Evolutionary conservation across 2,329 filamentous ascomycete genomes (phyloP), one percentile per base, ranked within the genome.

Genomic region (Myriangium duriaei): DNA sequence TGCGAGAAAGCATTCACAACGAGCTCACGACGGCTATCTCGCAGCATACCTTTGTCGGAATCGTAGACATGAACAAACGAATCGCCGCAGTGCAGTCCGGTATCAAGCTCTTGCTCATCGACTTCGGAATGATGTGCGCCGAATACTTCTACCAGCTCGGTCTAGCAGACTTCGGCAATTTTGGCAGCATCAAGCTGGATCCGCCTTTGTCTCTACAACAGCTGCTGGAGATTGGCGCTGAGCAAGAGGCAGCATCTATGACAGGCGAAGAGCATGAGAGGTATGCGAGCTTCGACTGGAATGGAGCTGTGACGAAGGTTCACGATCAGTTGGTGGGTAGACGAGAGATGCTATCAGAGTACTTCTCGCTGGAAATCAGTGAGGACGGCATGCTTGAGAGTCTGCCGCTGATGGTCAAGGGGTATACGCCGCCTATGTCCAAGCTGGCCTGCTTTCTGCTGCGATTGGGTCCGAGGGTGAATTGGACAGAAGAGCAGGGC

Each of bases 71-170:
- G 51, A 73, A 71, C 29, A 79, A 85, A 34, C 81, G 91, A 9
- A 74, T 98, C 10, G 87, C 79, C n/a, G 86, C 91, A 11, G 81
- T 98, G 26, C 91, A 98, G 60, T 79, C 83, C 24, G 91, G 88
- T 11, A 81, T 96, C 6, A 93, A 87, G 55, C 71, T 98, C 5
- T 95, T 82, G 57, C 72, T 98, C 14, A 70, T 98, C 37, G 91
- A 98, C 59, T 98, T 98, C 53, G 91, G 86, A 9, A 77, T 88
- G 55, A 65, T 82, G 1, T 82, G 59, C 56, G 81, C 77, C 44
- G 88, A 96, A 50, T 92, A 88, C 57, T 92, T 96, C 57, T 98
- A 98, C 62, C 91, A 98, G 60, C 64, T 96, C 13, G 88, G 86
- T 0, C 71, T 98, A 24, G 93, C 86, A 0, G 86, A 98, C 53